Conservation (phyloP, 2,329 filamentous ascomycete species). For the Pyrenophora seminiperda region DNA sequence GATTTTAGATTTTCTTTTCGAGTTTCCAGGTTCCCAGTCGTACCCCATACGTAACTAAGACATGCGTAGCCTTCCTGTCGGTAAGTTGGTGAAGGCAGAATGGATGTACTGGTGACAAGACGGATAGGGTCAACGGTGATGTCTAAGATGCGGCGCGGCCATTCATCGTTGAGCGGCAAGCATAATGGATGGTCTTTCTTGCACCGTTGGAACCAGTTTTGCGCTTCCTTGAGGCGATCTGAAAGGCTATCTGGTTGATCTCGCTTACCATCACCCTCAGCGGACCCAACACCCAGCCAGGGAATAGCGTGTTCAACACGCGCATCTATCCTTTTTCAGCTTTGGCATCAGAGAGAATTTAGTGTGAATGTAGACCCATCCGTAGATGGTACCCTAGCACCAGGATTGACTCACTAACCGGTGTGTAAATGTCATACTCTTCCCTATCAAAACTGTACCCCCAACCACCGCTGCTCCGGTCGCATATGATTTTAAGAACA, state of each 20-base stretch:
- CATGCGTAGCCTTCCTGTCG: conserved; percentile 1
- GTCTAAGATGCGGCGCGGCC: conserved; percentile 1
- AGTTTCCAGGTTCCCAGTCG: not conserved
- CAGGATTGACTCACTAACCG: not conserved
- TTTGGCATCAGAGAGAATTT: too few relatives aligned
- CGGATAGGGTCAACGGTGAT: not conserved
- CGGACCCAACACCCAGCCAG: not conserved
- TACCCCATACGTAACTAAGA: conserved; percentile 6
- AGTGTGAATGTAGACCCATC: too few relatives aligned
- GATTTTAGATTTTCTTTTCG: not conserved
- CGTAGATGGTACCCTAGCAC: too few relatives aligned
- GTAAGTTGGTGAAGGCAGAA: not conserved
- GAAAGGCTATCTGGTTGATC: not conserved
- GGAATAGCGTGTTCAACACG: not conserved
- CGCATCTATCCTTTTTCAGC: not conserved
- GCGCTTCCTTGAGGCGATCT: conserved; percentile 1
- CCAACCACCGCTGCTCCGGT: too few relatives aligned
- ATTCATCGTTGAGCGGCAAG: not conserved
- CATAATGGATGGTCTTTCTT: not conserved
- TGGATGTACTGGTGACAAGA: not conserved
- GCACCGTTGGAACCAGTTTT: conserved; percentile 1
- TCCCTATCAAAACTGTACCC: not conserved
- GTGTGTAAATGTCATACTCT: conserved; percentile 5
- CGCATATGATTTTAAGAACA: not conserved
- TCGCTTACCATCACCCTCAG: not conserved